Base-by-base conservation (phyloP, 371 early-diverging fungal species). In the Saksenaea vasiformis region DNA sequence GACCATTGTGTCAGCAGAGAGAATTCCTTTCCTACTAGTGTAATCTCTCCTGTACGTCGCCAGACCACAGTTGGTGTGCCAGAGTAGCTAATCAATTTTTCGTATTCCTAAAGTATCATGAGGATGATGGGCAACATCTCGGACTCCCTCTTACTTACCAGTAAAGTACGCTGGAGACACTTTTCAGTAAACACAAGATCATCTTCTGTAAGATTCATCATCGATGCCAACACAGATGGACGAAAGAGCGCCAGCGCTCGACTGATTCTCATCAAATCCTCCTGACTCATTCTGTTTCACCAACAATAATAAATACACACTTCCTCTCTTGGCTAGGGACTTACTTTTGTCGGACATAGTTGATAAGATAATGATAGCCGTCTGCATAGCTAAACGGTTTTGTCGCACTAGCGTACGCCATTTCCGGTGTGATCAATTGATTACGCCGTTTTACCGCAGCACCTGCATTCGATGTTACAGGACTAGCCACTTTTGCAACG, bases 171-270 rank as follows among this genome's bases (percentile, higher is more conserved):
- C 70, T 95, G 95, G 63, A 97, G 89, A 72, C 95, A 93, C 72
- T 95, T 93, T 74, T 97, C 97, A 85, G 94, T 93, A 67, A 95
- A 95, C 13, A 95, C 79, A 71, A 97, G 78, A 70, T 97, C 97
- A 60, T 95, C 94, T 58, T 91, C 91, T 1, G 94, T 92, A 61
- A 97, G 78, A 69, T 93, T 91, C 89, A 93, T 93, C 82, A 95
- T 91, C 60, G 92, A 85, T 5, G 95, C 93, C 61, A 97, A 91
- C 61, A 95, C 93, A 11, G 93, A 91, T 24, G 96, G 97, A 28
- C 97, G 87, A 77, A 95, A 95, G 69, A 89, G 85, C 54, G 95
- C 92, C 73, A 97, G 84, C 22, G 94, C 93, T 47, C 91, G 87
- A 73, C 93, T 91, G 53, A 97, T 93, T 39, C 95, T 84, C 88